Evolutionary conservation across 1,139 yeast species (phyloP).

Genomic region (Blastobotrys malaysiensis): DNA sequence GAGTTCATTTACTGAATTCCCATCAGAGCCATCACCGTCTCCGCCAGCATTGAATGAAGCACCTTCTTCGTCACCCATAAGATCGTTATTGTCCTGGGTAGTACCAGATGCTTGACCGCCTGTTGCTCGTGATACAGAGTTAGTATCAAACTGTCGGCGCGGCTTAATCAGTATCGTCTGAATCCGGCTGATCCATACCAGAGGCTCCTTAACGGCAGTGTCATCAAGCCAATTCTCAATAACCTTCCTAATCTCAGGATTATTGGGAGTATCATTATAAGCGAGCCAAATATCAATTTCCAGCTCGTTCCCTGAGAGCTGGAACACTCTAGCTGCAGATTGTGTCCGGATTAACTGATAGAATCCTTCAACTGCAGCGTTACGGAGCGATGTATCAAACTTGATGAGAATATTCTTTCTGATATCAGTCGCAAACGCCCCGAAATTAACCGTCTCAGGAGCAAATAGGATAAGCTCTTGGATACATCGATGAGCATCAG

Average conservation of each 20-base stretch:
- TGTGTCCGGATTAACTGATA: constrained; percentile 34
- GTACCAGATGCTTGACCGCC: constrained; percentile 18
- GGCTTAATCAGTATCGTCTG: constrained; percentile 34
- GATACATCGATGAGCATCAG: constrained; percentile 26
- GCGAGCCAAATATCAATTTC: constrained; percentile 37
- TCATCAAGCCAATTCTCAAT: constrained; percentile 35
- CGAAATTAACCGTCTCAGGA: constrained; percentile 27
- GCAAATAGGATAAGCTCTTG: constrained; percentile 31
- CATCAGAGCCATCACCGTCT: constrained; percentile 27
- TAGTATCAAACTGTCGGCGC: constrained; percentile 20
- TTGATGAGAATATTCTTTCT: constrained; percentile 23
- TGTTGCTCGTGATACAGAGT: constrained; percentile 34
- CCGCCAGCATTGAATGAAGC: constrained; percentile 38
- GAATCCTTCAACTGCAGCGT: constrained; percentile 35
- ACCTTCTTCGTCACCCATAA: constrained; percentile 41
- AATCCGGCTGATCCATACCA: constrained; percentile 36
- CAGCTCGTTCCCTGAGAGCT: constrained; percentile 29
- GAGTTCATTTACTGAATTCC: constrained; percentile 43
- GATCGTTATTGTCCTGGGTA: constrained; percentile 9
- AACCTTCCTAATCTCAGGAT: constrained; percentile 26
- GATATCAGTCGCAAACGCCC: constrained; percentile 24
- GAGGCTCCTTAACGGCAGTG: constrained; percentile 29
- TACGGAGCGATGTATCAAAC: constrained; percentile 21
- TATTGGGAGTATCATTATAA: constrained; percentile 30
- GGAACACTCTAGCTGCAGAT: constrained; percentile 28